Conservation (phyloP, 2,329 filamentous ascomycete species). For the Xylaria sp. region DNA sequence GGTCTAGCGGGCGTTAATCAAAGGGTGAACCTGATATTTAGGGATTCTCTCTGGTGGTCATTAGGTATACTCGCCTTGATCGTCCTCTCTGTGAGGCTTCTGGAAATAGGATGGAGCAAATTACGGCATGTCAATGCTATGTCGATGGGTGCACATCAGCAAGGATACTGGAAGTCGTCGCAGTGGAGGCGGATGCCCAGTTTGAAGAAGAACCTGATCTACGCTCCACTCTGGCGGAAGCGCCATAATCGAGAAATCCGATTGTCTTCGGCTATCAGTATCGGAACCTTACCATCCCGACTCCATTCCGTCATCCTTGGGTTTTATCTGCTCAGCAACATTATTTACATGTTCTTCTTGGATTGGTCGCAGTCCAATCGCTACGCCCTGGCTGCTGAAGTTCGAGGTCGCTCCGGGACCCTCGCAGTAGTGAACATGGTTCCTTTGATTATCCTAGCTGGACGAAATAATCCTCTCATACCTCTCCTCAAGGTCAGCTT, state of each 20-base stretch:
- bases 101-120: slow-evolving; percentile 66
- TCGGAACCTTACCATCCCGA: slow-evolving; percentile 73
- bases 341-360: slow-evolving; percentile 71
- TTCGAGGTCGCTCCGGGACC: slow-evolving; percentile 86
- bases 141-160: slow-evolving; percentile 62
- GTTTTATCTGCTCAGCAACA: slow-evolving; percentile 69
- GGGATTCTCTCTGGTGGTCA: slow-evolving; percentile 69
- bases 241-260: slow-evolving; percentile 75
- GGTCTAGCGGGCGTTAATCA: slow-evolving; percentile 71
- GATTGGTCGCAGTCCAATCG: slow-evolving; percentile 68
- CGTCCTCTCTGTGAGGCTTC: slow-evolving; percentile 64
- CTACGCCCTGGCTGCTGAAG: slow-evolving; percentile 78
- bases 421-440: slow-evolving; percentile 92
- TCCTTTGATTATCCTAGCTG: slow-evolving; percentile 86
- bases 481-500: slow-evolving; percentile 85
- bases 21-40: slow-evolving; percentile 66
- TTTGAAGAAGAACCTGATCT: slow-evolving; percentile 71
- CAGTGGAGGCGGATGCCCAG: slow-evolving; percentile 71
- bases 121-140: slow-evolving; percentile 70
- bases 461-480: slow-evolving; percentile 94
- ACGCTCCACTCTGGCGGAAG: slow-evolving; percentile 72
- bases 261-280: slow-evolving; percentile 65
- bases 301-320: slow-evolving; percentile 69
- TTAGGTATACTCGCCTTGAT: slow-evolving; percentile 66
- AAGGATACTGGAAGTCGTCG: slow-evolving; percentile 68